Base-by-base conservation (phyloP, 495 filamentous ascomycete genomes). In the Viridothelium virens region DNA sequence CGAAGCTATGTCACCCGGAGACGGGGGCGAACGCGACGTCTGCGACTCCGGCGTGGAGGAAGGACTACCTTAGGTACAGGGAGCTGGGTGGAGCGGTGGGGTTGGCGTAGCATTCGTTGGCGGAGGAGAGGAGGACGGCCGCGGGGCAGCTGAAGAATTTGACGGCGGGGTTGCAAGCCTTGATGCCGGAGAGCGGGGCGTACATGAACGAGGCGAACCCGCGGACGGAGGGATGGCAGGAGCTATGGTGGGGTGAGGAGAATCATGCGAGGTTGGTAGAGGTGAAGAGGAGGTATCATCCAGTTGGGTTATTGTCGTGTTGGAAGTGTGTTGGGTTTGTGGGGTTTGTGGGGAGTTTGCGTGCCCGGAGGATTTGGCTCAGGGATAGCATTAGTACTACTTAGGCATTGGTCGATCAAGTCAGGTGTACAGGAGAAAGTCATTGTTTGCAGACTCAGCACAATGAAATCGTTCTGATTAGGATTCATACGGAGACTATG, bases 41-140 rank as follows among this genome's bases (percentile, higher is more conserved):
- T 38, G 72, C 76, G 33, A 74, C 76, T 11, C 79, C 79, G 6
- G 79, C 79, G 25, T 83, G 80, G 80, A 72, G 79, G 47, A 69
- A 25, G 25, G 25, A 25, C 25, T 25, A 25, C 25, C 25, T 70
- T 48, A 72, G 77, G 18, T 44, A 81, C 33, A 78, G 76, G 73
- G 75, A 80, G 39, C 38, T 82, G 34, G 72, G 76, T 6, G 72
- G 75, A n/a, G 44, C 71, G 0, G 67, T 74, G 14, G 48, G 66
- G 12, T 77, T 79, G 71, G 67, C 77, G 25, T 78, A 75, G 69
- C 75, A 75, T 50, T 76, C 73, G 36, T 73, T 75, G 2, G 72
- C 79, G 39, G 64, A 69, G 41, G 66, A 74, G 34, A 72, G 77
- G n/a, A 33, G 73, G 18, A 72, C 72, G 18, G 73, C 77, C 18